Evolutionary conservation across 2,329 filamentous ascomycete species (phyloP).

Genomic region (Thyridium curvatum): DNA sequence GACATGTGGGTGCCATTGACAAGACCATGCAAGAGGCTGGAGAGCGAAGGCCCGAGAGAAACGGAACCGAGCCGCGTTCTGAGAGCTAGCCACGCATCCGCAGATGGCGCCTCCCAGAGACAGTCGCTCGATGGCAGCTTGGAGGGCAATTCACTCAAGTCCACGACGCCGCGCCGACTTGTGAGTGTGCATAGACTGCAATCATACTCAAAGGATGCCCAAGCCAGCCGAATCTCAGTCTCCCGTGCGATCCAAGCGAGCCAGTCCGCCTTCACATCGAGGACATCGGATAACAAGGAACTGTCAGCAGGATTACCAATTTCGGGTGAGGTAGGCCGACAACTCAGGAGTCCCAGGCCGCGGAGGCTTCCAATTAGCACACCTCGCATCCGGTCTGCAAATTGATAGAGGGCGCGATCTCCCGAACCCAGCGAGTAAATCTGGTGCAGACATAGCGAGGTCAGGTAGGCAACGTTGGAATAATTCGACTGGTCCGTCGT

Average conservation of each 20-base stretch:
- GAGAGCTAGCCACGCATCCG: slow-evolving; percentile 17
- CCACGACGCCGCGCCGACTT: slow-evolving; percentile 17
- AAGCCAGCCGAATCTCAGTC: slow-evolving; percentile 16
- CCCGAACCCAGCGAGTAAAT: slow-evolving; percentile 24
- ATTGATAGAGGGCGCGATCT: slow-evolving; percentile 20
- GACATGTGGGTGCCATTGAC: slow-evolving; percentile 6
- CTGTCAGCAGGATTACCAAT: not conserved
- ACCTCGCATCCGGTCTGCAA: slow-evolving; percentile 19
- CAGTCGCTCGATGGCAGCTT: slow-evolving; percentile 18
- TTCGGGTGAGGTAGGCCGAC: slow-evolving; percentile 2
- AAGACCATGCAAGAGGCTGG: slow-evolving; percentile 7
- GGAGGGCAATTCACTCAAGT: slow-evolving; percentile 19
- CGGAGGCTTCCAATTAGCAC: slow-evolving; percentile 19
- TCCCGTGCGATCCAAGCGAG: slow-evolving; percentile 15
- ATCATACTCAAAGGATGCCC: slow-evolving; percentile 25
- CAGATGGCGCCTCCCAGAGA: slow-evolving; percentile 20
- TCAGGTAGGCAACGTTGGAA: slow-evolving; percentile 16
- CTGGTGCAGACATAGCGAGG: slow-evolving; percentile 21
- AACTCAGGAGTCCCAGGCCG: slow-evolving; percentile 16
- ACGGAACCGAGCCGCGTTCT: slow-evolving; percentile 8
- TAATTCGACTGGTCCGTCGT: slow-evolving; percentile 16
- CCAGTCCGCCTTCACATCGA: slow-evolving; percentile 13
- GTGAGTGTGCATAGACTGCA: slow-evolving; percentile 23
- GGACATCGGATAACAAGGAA: no score
- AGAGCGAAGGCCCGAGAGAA: slow-evolving; percentile 9